Evolutionary conservation across 371 early-diverging fungal genomes (phyloP).

Genomic region (Mucor irregularis): DNA sequence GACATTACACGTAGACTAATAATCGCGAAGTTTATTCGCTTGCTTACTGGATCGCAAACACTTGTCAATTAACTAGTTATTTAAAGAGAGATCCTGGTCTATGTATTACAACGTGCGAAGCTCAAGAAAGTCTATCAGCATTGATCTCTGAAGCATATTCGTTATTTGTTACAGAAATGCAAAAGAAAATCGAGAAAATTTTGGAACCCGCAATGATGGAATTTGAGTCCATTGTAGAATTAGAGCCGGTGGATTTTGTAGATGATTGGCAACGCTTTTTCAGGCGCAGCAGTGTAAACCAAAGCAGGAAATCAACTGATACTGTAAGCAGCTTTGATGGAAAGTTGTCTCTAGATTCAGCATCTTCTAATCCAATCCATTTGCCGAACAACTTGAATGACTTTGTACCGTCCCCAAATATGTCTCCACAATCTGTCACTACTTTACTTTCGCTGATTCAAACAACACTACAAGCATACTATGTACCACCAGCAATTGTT

Average conservation of each 20-base stretch:
- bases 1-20: conserved; percentile 17
- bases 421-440: conserved; percentile 59
- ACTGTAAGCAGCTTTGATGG: not conserved
- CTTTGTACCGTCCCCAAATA: not conserved
- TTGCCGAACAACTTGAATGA: not conserved
- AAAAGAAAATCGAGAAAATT: conserved; percentile 58
- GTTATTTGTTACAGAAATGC: conserved; percentile 57
- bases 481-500: conserved; percentile 57
- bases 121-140: conserved; percentile 67
- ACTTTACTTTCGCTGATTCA: conserved; percentile 54
- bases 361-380: not conserved
- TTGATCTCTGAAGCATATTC: conserved; percentile 69
- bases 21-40: conserved; percentile 31
- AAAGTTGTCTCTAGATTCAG: conserved; percentile 5
- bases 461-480: conserved; percentile 49
- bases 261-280: conserved; percentile 56
- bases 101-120: conserved; percentile 53
- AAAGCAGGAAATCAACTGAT: conserved; percentile 3
- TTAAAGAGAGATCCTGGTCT: conserved; percentile 78
- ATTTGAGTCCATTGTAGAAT: conserved; percentile 66
- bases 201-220: conserved; percentile 73
- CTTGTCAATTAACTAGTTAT: conserved; percentile 72
- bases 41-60: conserved; percentile 83
- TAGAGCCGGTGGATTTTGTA: conserved; percentile 65
- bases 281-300: conserved; percentile 23